Base-by-base conservation (phyloP, 805 yeast genomes). In the Ogataea haglerorum region DNA sequence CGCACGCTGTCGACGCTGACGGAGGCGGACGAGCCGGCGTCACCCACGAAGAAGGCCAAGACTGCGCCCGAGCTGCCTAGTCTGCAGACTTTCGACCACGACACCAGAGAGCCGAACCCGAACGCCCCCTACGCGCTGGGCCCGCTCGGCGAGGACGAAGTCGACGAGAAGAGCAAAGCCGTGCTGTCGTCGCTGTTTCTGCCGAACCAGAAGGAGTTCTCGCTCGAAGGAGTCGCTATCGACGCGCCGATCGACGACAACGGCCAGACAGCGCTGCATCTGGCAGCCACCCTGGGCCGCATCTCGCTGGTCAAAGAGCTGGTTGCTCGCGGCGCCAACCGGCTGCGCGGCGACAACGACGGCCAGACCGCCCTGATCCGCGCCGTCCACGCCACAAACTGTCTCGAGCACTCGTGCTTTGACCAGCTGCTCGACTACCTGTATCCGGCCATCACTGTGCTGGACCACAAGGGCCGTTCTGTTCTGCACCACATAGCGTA, bases 251-350 rank as follows among this genome's bases (percentile, higher is more conserved):
- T 95, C 32, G 99, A 95, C 63, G 95, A 86, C 52, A 78, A 83
- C 43, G 97, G 98, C 0, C 93, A 93, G 57, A 84, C 96, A 0
- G 88, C 96, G 0, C 70, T 93, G 42, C 99, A 93, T 63, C 86
- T 98, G 95, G 95, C 97, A 3, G 81, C 97, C 12, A 86, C 97
- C 0, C 72, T 93, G 60, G 98, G 95, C 0, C 78, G 87, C 43
- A 64, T 82, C 2, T 67, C 78, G 3, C 70, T 90, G 37, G 91
- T 88, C 3, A 76, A 69, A 31, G 80, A 80, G 28, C 70, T 87
- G 12, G 82, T 93, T 22, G 67, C 74, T 28, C 69, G 73, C 31
- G 85, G 87, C 10, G 81, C 95, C 1, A 74, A 76, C 46, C 72
- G 91, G 28, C 72, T 78, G 7, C 65, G 89, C 28, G 76, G 93